Evolutionary conservation across 2,329 filamentous ascomycete species (phyloP), one percentile per base, ranked within the genome.

Genomic region (Ceratocystis colombiana): DNA sequence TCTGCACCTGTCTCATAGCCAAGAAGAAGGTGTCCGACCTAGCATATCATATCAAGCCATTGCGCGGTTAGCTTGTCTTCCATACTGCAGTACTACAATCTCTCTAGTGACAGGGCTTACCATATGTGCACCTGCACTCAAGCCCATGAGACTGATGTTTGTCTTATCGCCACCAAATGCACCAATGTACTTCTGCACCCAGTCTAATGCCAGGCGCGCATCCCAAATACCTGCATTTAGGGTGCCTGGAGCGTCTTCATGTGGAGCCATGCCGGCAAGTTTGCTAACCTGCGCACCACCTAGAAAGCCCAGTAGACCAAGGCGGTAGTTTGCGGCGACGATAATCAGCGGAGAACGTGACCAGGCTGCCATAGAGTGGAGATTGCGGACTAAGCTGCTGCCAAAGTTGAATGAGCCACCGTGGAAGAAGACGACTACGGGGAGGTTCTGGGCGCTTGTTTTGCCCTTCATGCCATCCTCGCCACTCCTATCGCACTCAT

Each of bases 21-120:
- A 68, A 88, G 82, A 17, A 89, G 74, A 70, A 88, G 86, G 71
- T 90, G 87, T 2, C 86, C 87, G 69, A 88, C 81, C 82, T 86
- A 33, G 17, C 17, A 62, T 7, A 6, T 10, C 41, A 62, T 5
- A 22, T 10, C 20, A 22, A 25, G 33, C 33, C 68, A 44, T 22
- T 28, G 68, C 53, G 55, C 66, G 44, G 55, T 67, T 65, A 69
- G 63, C 48, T 12, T 55, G 8, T 62, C 65, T n/a, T 68, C 68
- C 7, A 33, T 37, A n/a, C 15, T 30, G 20, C n/a, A 20, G 48
- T 22, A 20, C 17, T 22, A 20, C 46, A 20, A 22, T 22, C 17
- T n/a, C 46, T n/a, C 17, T 37, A 55, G 62, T 5, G 66, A 64
- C 44, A 62, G 20, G 5, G 72, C 71, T 71, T 70, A 82, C 81